Evolutionary conservation across 2,329 filamentous ascomycete genomes (phyloP).

Genomic region (Hypoxylon sp.): DNA sequence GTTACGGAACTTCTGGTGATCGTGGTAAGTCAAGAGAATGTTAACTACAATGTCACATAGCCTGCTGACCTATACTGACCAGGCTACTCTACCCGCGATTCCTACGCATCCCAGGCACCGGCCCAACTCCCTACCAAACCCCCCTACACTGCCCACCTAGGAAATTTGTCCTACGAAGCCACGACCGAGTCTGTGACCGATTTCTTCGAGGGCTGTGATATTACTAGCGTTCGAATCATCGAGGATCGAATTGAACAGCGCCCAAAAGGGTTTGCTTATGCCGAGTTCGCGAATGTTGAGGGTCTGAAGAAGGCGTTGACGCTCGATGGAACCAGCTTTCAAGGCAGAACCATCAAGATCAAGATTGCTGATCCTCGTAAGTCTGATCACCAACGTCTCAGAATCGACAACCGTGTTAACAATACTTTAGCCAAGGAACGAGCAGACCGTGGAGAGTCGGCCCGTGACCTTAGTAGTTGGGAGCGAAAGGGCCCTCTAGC

Average conservation of each 20-base stretch:
- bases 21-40: constrained; percentile 53
- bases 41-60: constrained; percentile 1
- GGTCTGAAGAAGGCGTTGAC: constrained; percentile 92
- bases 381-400: constrained; percentile 59
- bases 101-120: constrained; percentile 64
- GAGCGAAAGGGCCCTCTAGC: constrained; percentile 91
- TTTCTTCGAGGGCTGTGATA: constrained; percentile 87
- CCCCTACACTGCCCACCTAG: constrained; percentile 94
- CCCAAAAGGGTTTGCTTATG: constrained; percentile 98
- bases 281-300: constrained; percentile 90
- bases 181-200: constrained; percentile 85
- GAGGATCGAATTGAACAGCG: constrained; percentile 95
- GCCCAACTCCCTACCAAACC: constrained; percentile 85
- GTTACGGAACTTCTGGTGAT: constrained; percentile 51
- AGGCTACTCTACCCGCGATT: constrained; percentile 79
- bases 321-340: constrained; percentile 85
- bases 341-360: constrained; percentile 90
- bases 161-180: constrained; percentile 96
- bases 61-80: constrained; percentile 50
- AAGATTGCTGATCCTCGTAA: constrained; percentile 98
- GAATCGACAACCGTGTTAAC: constrained; percentile 55
- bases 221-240: constrained; percentile 94
- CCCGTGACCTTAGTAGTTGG: constrained; percentile 90
- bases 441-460: constrained; percentile 72
- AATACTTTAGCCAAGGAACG: constrained; percentile 82